Conservation (phyloP, 768 basidiomycete species). For the Trametes villosa region DNA sequence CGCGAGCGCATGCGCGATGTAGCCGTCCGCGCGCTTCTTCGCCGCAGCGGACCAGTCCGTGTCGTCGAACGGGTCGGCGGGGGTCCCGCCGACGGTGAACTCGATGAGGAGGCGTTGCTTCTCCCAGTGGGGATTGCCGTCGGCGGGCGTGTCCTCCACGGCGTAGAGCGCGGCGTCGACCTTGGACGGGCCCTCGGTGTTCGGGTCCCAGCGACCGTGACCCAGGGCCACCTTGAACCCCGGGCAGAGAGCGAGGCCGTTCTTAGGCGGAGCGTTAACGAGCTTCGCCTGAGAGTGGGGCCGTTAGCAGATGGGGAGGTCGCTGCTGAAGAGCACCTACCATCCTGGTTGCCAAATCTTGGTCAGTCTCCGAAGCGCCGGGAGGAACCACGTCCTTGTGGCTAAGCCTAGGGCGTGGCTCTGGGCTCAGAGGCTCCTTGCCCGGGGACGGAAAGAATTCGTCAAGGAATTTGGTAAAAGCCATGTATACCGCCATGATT, state of each 20-base stretch:
- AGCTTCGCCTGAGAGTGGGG: not conserved
- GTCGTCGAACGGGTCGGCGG: not conserved
- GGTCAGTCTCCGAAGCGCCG: too few relatives aligned
- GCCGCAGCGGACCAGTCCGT: not conserved
- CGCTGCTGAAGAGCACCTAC: not conserved
- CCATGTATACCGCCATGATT: not conserved
- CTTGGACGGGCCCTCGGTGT: not conserved
- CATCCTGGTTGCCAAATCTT: not conserved
- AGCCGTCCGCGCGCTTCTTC: not conserved
- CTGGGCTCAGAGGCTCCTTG: not conserved
- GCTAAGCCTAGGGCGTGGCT: not conserved
- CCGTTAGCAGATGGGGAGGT: too few relatives aligned
- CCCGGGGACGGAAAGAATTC: not conserved
- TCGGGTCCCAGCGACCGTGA: not conserved
- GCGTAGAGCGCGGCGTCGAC: not conserved
- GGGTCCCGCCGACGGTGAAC: not conserved
- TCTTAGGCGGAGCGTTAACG: not conserved
- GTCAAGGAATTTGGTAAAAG: not conserved
- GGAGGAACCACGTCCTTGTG: not conserved
- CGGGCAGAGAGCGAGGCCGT: not conserved
- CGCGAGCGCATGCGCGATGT: not conserved
- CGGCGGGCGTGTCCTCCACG: not conserved
- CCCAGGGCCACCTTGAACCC: not conserved
- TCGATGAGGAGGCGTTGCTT: not conserved
- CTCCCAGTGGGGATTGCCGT: not conserved